Conservation (phyloP, 768 basidiomycete genomes). For the Amanita rubescens region DNA sequence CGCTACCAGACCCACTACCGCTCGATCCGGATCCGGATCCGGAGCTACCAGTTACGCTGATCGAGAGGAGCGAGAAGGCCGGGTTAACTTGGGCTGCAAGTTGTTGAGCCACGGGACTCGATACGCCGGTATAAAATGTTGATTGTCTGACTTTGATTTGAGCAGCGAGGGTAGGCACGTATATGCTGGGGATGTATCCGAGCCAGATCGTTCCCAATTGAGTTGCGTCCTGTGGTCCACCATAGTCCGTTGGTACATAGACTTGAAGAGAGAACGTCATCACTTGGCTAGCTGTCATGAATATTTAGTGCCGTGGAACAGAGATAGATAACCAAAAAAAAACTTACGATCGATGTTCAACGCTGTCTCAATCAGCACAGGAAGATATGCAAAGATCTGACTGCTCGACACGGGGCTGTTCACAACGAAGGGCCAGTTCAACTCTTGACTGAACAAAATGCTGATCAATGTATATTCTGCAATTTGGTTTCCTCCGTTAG, state of each 20-base stretch:
- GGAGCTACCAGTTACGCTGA: slow-evolving; percentile 29
- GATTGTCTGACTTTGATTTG: slow-evolving; percentile 58
- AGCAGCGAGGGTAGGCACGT: slow-evolving; percentile 54
- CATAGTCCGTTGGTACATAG: slow-evolving; percentile 55
- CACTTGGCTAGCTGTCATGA: slow-evolving; percentile 24
- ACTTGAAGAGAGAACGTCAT: slow-evolving; percentile 56
- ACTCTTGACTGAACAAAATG: slow-evolving; percentile 47
- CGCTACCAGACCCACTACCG: slow-evolving; percentile 19
- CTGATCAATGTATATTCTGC: slow-evolving; percentile 46
- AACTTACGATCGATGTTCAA: slow-evolving; percentile 24
- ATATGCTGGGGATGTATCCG: slow-evolving; percentile 52
- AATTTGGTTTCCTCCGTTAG: slow-evolving; percentile 20
- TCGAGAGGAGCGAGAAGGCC: slow-evolving; percentile 49
- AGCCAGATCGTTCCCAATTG: slow-evolving; percentile 64
- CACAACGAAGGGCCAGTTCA: slow-evolving; percentile 71
- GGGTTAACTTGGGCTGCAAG: slow-evolving; percentile 68
- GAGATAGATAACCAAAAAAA: slow-evolving; percentile 11
- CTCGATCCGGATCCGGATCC: slow-evolving; percentile 10
- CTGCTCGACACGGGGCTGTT: slow-evolving; percentile 46
- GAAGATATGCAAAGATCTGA: slow-evolving; percentile 75
- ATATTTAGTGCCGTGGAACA: slow-evolving; percentile 4
- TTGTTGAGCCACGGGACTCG: slow-evolving; percentile 34
- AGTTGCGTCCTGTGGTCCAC: slow-evolving; percentile 34
- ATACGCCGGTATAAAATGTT: slow-evolving; percentile 52
- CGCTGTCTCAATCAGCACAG: slow-evolving; percentile 30